Base-by-base conservation (phyloP, 306 rosid species). In the Cucumis hystrix region DNA sequence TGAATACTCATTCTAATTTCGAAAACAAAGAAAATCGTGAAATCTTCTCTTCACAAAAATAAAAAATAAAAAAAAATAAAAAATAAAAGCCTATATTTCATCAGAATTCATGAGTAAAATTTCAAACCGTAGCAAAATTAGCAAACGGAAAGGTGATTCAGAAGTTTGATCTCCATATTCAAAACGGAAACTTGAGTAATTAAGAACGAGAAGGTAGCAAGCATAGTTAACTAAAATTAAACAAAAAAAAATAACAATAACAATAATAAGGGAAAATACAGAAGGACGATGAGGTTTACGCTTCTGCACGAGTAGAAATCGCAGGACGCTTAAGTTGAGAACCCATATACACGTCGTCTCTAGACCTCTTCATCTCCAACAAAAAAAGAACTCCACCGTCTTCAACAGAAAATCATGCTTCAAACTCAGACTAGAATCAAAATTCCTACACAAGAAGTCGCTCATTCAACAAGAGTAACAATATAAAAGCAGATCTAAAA, bases 281-380 rank as follows among this genome's bases (percentile, higher is more conserved):
- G 33, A 82, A 9, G 65, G 77, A 80, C 89, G 61, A 72, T 72
- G 60, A 72, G 61, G 43, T 72, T 89, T 54, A 92, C 96, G 84
- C 82, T 84, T 92, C 96, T 83, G 88, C 91, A 73, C 98, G 87
- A 16, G 96, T 83, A 45, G 92, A 83, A 57, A 83, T 57, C 85
- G 85, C 45, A 15, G 94, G 92, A 45, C 94, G 90, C 79, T 91
- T 92, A 75, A 89, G 88, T 83, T 87, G 96, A 73, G 96, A 87
- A 74, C 82, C 84, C 85, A 81, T 83, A 79, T 57, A 90, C 77
- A 76, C 87, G 43, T 92, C 96, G 57, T 89, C 96, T 45, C 94
- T 87, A 13, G 90, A 81, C 94, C 98, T 89, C 88, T 92, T 92
- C 98, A 92, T 92, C 68, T 70, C 85, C 58, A 74, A 55, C 73